Base-by-base conservation (phyloP, 768 basidiomycete genomes). In the Pleurotus pulmonarius region DNA sequence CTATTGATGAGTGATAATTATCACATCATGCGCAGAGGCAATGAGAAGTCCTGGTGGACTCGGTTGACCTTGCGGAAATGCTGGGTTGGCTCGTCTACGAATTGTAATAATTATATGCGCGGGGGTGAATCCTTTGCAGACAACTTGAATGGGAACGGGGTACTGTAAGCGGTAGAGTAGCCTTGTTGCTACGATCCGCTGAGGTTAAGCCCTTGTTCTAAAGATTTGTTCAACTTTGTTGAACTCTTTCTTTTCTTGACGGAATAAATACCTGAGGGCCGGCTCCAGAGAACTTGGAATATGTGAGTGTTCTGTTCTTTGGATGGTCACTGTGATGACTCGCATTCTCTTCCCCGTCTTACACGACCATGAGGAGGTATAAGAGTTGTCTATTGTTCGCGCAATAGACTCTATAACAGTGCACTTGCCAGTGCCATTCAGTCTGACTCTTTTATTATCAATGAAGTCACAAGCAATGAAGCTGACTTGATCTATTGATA, bases 401-500 rank as follows among this genome's bases (percentile, higher is more conserved):
- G 76, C 76, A 85, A 81, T 73, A 70, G 83, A 78, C 73, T 75
- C 73, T 81, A 57, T 71, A 80, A 77, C 67, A 87, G 85, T 81
- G 86, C 81, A 87, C 87, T 89, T 88, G 88, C 88, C 88, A 90
- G 88, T 87, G 86, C 86, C 87, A 79, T 85, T 89, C 86, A 68
- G 82, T 86, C 88, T 90, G 88, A 90, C 67, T 59, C 59, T 25
- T 18, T 12, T 46, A n/a, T n/a, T n/a, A 12, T 25, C 46, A 46
- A 40, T 40, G 9, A n/a, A 11, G 39, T 20, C 11, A n/a, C 39
- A 40, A 11, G 39, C 9, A 40, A 11, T 40, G 11, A 11, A 40
- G 39, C 39, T 40, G 39, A 40, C 39, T 40, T 40, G 39, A 40
- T 26, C 26, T 26, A 2, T 26, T 26, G 26, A 26, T 26, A 7